Conservation (phyloP, 148 eudicot species). For the Vaccinium vitisidaea region DNA sequence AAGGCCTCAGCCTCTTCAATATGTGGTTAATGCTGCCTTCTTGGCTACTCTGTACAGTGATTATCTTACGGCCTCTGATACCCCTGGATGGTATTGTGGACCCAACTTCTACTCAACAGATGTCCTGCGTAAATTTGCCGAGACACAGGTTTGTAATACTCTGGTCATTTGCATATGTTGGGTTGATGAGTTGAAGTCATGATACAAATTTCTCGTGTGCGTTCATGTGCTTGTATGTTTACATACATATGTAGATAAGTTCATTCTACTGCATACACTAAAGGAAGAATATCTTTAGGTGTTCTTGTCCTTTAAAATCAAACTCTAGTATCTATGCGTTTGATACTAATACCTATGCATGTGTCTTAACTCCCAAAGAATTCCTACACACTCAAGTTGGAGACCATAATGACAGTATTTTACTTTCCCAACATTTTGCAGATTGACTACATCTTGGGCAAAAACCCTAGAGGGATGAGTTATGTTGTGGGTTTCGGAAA, state of each 20-base stretch:
- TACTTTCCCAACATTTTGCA: slow-evolving; percentile 24
- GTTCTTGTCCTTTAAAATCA: not conserved
- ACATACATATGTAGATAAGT: not conserved
- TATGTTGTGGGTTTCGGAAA: slow-evolving; percentile 79
- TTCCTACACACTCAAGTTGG: not conserved
- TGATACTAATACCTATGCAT: not conserved
- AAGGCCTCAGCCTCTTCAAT: slow-evolving; percentile 91
- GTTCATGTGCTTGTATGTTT: not conserved
- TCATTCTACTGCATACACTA: not conserved
- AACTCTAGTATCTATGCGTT: not conserved
- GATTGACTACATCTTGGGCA: slow-evolving; percentile 85
- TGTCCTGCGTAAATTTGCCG: slow-evolving; percentile 69
- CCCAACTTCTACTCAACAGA: slow-evolving; percentile 66
- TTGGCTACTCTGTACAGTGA: slow-evolving; percentile 80
- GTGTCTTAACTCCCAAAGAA: not conserved
- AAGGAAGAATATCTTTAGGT: not conserved
- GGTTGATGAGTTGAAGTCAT: not conserved
- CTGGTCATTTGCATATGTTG: not conserved
- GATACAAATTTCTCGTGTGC: not conserved
- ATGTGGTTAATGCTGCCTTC: slow-evolving; percentile 91
- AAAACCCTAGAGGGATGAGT: slow-evolving; percentile 86
- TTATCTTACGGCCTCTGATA: slow-evolving; percentile 83
- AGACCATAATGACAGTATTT: not conserved
- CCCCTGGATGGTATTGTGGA: slow-evolving; percentile 94
- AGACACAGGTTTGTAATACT: slow-evolving; percentile 58